Evolutionary conservation across 1,139 yeast species (phyloP).

Genomic region (Magnusiomyces magnusii): DNA sequence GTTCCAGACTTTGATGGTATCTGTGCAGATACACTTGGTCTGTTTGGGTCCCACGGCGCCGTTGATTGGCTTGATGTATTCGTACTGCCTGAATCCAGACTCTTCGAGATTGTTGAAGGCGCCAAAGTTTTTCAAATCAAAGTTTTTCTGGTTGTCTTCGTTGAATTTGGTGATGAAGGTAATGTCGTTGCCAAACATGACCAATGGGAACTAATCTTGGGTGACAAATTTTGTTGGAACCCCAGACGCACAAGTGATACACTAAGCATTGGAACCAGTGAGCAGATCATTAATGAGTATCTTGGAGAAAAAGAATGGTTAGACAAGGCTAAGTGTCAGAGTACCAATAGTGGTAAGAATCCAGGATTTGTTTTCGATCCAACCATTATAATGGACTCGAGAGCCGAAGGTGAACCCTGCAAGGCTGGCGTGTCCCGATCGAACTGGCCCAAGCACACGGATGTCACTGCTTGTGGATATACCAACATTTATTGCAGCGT

Average conservation of each 20-base stretch:
- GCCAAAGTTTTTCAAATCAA: constrained; percentile 55
- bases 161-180: constrained; percentile 47
- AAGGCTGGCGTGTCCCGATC: not conserved
- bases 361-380: not conserved
- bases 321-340: not conserved
- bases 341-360: not conserved
- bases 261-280: not conserved
- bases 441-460: not conserved
- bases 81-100: constrained; percentile 48
- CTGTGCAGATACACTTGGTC: constrained; percentile 74
- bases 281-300: not conserved
- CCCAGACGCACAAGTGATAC: not conserved
- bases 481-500: not conserved
- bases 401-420: not conserved
- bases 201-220: no score
- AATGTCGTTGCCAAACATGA: constrained; percentile 70
- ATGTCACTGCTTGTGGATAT: not conserved
- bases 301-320: not conserved
- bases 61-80: constrained; percentile 69
- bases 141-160: constrained; percentile 61
- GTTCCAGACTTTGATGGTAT: constrained; percentile 58
- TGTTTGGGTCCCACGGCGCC: constrained; percentile 94
- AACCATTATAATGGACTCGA: not conserved
- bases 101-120: constrained; percentile 37
- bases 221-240: not conserved